A percentile compares a stretch with the other conserved stretches of the same genome.
Evolutionary conservation across 2,329 filamentous ascomycete genomes (phyloP).

Genomic region (Paecilomyces formosus): DNA sequence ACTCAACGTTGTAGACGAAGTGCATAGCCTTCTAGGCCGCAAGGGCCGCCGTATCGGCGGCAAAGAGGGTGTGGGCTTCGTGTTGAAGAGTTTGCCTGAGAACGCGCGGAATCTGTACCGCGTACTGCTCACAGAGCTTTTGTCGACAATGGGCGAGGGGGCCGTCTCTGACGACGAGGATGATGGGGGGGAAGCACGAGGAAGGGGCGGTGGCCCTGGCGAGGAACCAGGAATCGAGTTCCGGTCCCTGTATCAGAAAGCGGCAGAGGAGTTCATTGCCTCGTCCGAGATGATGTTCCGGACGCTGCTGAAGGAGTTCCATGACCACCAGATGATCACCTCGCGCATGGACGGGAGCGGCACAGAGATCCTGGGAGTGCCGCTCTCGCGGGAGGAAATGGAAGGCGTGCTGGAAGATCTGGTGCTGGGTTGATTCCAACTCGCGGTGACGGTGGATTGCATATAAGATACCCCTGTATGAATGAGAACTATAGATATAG

Average conservation of each 20-base stretch:
- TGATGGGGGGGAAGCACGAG: slow-evolving; percentile 22
- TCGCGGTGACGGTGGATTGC: slow-evolving; percentile 1
- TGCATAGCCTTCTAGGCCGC: slow-evolving; percentile 77
- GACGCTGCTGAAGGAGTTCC: slow-evolving; percentile 91
- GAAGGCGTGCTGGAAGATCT: slow-evolving; percentile 81
- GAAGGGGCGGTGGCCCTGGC: slow-evolving; percentile 8
- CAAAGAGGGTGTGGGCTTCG: slow-evolving; percentile 84
- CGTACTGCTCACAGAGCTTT: slow-evolving; percentile 74
- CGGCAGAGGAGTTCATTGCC: slow-evolving; percentile 93
- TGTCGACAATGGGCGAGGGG: slow-evolving; percentile 57
- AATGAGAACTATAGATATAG: slow-evolving; percentile 6
- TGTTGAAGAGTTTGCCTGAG: slow-evolving; percentile 81
- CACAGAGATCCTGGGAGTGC: slow-evolving; percentile 76
- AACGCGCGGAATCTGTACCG: slow-evolving; percentile 85
- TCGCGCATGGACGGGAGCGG: slow-evolving; percentile 79
- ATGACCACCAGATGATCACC: slow-evolving; percentile 96
- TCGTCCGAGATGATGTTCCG: slow-evolving; percentile 94
- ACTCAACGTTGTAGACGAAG: slow-evolving; percentile 79
- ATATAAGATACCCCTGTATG: slow-evolving; percentile 24
- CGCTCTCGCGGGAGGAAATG: slow-evolving; percentile 80
- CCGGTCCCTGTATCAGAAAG: slow-evolving; percentile 85
- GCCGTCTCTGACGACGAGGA: slow-evolving; percentile 46
- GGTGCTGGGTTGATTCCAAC: slow-evolving; percentile 25
- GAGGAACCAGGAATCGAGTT: slow-evolving; percentile 71
- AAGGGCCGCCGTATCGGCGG: slow-evolving; percentile 74